These are phyloP conservation scores for Pilaira anomala DNA, from an alignment of 192 early-diverging fungal genomes.

Conservation along the genomic window DNA sequence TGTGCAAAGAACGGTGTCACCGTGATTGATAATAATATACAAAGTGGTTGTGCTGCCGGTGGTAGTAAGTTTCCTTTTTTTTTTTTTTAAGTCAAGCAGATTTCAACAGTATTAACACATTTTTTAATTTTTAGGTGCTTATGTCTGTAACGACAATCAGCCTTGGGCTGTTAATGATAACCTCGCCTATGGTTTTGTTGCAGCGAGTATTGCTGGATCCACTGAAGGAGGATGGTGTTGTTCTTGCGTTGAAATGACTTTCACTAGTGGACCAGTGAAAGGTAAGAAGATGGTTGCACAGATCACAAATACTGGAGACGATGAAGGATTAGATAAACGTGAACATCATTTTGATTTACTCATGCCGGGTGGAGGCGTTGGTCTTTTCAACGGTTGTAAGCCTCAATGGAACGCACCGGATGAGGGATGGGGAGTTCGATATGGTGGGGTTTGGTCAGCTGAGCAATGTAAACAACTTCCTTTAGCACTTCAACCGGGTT, in stretches of 20 bases:
- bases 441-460: slow-evolving; percentile 18
- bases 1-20: slow-evolving; percentile 25
- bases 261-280: slow-evolving; percentile 13
- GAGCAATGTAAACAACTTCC: slow-evolving; percentile 20
- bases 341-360: slow-evolving; percentile 29
- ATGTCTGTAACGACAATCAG: slow-evolving; percentile 27
- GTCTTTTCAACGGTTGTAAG: slow-evolving; percentile 24
- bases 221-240: slow-evolving; percentile 23
- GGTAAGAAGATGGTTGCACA: slow-evolving; percentile 32
- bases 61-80: background rate
- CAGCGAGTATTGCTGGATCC: slow-evolving; percentile 23
- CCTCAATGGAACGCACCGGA: slow-evolving; percentile 20
- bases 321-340: background rate
- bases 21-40: slow-evolving; percentile 4
- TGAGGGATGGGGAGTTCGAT: slow-evolving; percentile 21
- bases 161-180: slow-evolving; percentile 25
- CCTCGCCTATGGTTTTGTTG: slow-evolving; percentile 33
- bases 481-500: slow-evolving; percentile 17
- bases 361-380: slow-evolving; percentile 31
- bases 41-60: slow-evolving; percentile 22
- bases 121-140: slow-evolving; percentile 8
- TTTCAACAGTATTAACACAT: too few species aligned
- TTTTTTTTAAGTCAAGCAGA: background rate
- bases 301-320: slow-evolving; percentile 28
- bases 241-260: slow-evolving; percentile 25